These are phyloP conservation scores for Candida khao-thaluensis DNA, from an alignment of 805 yeast genomes.

Conservation along the genomic window DNA sequence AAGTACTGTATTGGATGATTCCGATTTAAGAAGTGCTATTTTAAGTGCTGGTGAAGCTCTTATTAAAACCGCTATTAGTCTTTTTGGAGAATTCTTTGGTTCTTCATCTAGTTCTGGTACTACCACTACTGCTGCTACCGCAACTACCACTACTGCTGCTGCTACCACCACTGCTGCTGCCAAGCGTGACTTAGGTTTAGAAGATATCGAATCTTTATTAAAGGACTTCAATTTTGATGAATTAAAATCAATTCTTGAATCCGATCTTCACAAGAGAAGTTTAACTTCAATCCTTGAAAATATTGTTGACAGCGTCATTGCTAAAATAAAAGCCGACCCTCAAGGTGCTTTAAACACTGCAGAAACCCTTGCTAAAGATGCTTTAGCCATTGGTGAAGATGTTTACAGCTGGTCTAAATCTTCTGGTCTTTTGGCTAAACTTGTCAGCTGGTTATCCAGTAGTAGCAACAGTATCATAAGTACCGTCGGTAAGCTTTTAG, in stretches of 20 bases:
- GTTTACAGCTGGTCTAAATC: slow-evolving; percentile 37
- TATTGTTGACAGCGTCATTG: slow-evolving; percentile 30
- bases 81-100: slow-evolving; percentile 21
- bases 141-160: slow-evolving; percentile 18
- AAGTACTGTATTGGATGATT: slow-evolving; percentile 29
- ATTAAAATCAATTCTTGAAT: neutral
- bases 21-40: slow-evolving; percentile 30
- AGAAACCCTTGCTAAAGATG: slow-evolving; percentile 32
- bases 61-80: slow-evolving; percentile 31
- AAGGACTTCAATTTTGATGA: slow-evolving; percentile 1
- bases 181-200: slow-evolving; percentile 16
- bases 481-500: slow-evolving; percentile 22
- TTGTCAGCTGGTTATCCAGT: slow-evolving; percentile 28
- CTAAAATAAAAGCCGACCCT: slow-evolving; percentile 40
- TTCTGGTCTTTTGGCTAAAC: slow-evolving; percentile 32
- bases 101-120: slow-evolving; percentile 18
- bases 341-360: slow-evolving; percentile 30
- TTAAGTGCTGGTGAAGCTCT: slow-evolving; percentile 33
- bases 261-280: slow-evolving; percentile 32
- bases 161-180: slow-evolving; percentile 19
- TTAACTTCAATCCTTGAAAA: slow-evolving; percentile 25
- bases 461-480: slow-evolving; percentile 17
- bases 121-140: slow-evolving; percentile 18
- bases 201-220: slow-evolving; percentile 26
- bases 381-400: slow-evolving; percentile 34